Evolutionary conservation across 2,329 filamentous ascomycete species (phyloP).

Genomic region (Leptographium flavum): DNA sequence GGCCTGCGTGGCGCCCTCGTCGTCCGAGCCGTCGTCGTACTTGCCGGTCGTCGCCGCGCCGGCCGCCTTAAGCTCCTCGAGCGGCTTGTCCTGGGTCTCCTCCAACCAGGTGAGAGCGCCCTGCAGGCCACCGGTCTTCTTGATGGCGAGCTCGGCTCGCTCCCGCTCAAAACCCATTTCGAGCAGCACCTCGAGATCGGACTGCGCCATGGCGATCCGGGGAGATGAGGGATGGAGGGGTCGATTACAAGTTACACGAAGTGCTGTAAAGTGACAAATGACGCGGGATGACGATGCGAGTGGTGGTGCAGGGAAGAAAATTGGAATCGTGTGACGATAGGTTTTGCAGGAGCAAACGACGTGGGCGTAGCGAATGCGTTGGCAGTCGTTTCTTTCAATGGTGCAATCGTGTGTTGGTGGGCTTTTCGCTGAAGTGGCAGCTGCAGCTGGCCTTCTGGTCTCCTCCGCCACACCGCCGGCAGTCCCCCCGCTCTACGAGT

Average conservation of each 20-base stretch:
- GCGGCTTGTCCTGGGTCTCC: slow-evolving; percentile 71
- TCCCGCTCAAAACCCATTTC: slow-evolving; percentile 75
- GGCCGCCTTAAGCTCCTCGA: slow-evolving; percentile 58
- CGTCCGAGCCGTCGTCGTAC: slow-evolving; percentile 18
- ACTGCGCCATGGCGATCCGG: slow-evolving; percentile 31
- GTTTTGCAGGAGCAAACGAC: neutral
- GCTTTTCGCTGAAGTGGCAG: no score
- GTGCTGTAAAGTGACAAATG: neutral
- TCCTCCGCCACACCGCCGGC: no score
- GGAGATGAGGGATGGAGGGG: neutral
- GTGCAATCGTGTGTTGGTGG: neutral
- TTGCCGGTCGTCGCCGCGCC: slow-evolving; percentile 16
- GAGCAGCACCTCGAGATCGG: slow-evolving; percentile 46
- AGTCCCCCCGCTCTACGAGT: neutral
- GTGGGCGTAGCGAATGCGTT: no score
- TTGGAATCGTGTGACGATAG: no score
- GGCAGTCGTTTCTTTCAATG: neutral
- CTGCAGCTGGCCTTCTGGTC: no score
- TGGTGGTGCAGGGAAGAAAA: no score
- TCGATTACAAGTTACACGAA: neutral
- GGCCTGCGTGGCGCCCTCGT: slow-evolving; percentile 33
- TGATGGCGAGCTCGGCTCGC: slow-evolving; percentile 69
- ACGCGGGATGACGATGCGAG: no score
- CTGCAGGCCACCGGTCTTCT: slow-evolving; percentile 68
- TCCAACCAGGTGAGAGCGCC: slow-evolving; percentile 92